phyloP scores from a whole-genome alignment of 371 early-diverging fungal species.

The Mortierella sp. region DNA sequence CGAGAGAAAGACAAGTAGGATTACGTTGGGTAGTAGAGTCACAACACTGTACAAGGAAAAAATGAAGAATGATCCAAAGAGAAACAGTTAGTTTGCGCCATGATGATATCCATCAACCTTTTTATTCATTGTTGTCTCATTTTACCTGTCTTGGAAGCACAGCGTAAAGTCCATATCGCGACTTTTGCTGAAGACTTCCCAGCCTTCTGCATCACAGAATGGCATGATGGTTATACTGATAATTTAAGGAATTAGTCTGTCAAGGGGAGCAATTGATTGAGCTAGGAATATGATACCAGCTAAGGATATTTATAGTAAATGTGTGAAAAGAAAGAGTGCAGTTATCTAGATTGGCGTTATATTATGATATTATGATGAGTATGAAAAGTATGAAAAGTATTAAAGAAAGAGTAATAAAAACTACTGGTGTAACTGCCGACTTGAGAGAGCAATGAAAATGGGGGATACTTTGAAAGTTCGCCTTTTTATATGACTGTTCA shows the following conservation, averaged over 20 bases:
- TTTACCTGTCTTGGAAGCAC: constrained; percentile 78
- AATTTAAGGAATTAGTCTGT: neutral
- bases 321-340: too few relatives aligned
- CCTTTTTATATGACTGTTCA: too few relatives aligned
- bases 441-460: too few relatives aligned
- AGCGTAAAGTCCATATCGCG: constrained; percentile 71
- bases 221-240: constrained; percentile 1
- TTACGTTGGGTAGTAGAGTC: constrained; percentile 59
- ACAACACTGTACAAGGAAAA: constrained; percentile 29
- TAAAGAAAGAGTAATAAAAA: too few relatives aligned
- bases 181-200: constrained; percentile 32
- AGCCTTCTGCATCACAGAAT: constrained; percentile 49
- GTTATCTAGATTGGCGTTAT: too few relatives aligned
- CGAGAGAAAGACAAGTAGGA: constrained; percentile 63
- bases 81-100: neutral
- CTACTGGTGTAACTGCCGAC: too few relatives aligned
- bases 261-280: too few relatives aligned
- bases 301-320: too few relatives aligned
- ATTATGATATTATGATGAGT: too few relatives aligned
- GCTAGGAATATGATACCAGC: too few relatives aligned
- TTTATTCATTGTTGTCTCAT: constrained; percentile 5
- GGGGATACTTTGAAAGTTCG: too few relatives aligned
- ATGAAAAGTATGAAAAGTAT: too few relatives aligned
- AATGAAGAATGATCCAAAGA: neutral
- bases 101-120: neutral